Evolutionary conservation across 73 alveolate species (phyloP), one percentile per base, ranked within the genome.

Genomic region (Paraurostyla sp.): DNA sequence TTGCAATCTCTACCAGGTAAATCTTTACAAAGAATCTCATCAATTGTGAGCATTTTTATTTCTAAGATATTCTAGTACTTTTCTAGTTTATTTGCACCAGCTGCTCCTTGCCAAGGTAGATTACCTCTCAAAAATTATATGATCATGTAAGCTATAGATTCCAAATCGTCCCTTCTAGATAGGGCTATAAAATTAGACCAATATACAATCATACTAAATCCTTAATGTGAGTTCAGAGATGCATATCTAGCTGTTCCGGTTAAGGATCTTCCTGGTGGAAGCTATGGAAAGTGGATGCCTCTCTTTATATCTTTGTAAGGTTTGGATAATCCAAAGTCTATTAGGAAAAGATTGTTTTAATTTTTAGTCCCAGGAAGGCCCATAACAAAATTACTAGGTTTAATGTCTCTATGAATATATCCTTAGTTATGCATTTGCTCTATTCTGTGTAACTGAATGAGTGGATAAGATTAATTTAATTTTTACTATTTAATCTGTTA

Each of bases 201-300:
- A 69, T 40, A 4, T 35, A 40, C 7, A 9, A 35, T 13, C 49
- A 4, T 69, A 69, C 85, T 42, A 35, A 94, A 86, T 22, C 98
- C 98, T 15, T 76, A 46, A 50, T 84, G 96, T 0, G 96, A 81
- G 78, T 95, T 92, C 25, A 92, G 76, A 15, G 96, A 89, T 27
- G 93, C 94, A 80, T 83, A 95, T 54, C 98, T 73, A 11, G 91
- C 94, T 50, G 98, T 94, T 30, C 98, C 98, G 0, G 94, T 92
- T 32, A 94, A 57, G 41, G 89, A 76, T 56, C 76, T 80, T 18
- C 98, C 98, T 33, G 80, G 80, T 4, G 80, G 80, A 22, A 62
- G 80, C 51, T 62, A 62, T 35, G 90, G 93, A 68, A 94, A 86
- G 89, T 94, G 98, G 51, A 91, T 71, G 15, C 91, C 92, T 32